These are phyloP conservation scores for Pyricularia sp. DNA, from an alignment of 2,329 filamentous ascomycete genomes.

Conservation along the genomic window DNA sequence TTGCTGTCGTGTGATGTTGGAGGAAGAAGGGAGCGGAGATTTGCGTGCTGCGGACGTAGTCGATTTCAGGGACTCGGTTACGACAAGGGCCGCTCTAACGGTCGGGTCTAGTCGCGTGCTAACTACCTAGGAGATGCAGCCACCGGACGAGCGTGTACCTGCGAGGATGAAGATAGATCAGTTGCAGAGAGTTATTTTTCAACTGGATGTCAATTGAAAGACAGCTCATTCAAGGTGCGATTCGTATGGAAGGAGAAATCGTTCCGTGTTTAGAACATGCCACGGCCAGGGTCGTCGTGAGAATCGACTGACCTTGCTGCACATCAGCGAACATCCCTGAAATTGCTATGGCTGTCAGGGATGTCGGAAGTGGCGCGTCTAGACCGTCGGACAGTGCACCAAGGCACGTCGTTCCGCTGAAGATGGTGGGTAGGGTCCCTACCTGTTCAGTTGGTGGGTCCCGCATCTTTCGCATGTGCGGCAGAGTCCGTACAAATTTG, in stretches of 20 bases:
- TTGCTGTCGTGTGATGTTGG: background rate
- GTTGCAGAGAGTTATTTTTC: background rate
- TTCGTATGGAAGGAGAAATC: no score
- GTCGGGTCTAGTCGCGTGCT: background rate
- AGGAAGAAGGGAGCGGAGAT: background rate
- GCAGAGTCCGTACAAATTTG: background rate
- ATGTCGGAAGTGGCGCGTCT: background rate
- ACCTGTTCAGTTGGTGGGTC: background rate
- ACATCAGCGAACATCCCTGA: background rate
- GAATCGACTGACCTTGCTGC: background rate
- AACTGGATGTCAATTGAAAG: background rate
- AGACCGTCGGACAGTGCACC: background rate
- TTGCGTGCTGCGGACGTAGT: background rate
- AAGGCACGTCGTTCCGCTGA: background rate
- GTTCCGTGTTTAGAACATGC: no score
- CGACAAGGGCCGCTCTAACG: background rate
- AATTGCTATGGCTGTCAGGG: background rate
- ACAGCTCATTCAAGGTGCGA: background rate
- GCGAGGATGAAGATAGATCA: background rate
- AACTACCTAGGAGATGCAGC: background rate
- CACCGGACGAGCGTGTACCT: background rate
- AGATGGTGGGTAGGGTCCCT: background rate
- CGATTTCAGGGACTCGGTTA: background rate
- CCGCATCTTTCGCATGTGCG: background rate
- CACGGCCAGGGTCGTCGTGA: background rate